Conservation (phyloP, 345 rosid species). For the Geranium brycei region DNA sequence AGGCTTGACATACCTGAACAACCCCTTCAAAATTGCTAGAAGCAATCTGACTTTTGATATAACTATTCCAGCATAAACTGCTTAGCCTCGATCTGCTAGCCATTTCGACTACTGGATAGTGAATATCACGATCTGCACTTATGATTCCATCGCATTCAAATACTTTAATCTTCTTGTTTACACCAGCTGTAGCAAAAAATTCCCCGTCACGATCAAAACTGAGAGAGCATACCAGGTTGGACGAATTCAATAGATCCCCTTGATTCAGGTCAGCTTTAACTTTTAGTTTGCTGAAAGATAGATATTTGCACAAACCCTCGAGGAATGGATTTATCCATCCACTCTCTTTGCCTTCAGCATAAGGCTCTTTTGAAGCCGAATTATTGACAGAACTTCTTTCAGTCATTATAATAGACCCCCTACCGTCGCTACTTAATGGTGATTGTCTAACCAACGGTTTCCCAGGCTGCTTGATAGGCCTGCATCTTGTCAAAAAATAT, state of each 20-base stretch:
- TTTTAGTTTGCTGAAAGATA: conserved; percentile 67
- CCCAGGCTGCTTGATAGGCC: conserved; percentile 41
- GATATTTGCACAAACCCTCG: conserved; percentile 84
- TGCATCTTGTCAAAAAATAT: conserved; percentile 65
- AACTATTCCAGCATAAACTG: conserved; percentile 82
- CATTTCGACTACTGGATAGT: conserved; percentile 91
- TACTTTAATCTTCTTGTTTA: conserved; percentile 86
- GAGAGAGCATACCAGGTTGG: conserved; percentile 80
- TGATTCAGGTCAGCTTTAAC: conserved; percentile 86
- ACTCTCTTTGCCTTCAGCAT: conserved; percentile 29
- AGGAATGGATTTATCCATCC: conserved; percentile 95
- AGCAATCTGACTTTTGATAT: conserved; percentile 84
- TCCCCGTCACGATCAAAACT: conserved; percentile 89
- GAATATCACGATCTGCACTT: conserved; percentile 57
- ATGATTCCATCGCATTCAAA: conserved; percentile 67
- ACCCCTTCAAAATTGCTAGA: conserved; percentile 98
- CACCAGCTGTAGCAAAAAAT: conserved; percentile 88
- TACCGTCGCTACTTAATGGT: conserved; percentile 58
- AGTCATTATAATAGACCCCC: conserved; percentile 50
- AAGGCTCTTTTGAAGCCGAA: conserved; percentile 33
- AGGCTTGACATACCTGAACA: conserved; percentile 54
- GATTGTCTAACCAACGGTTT: conserved; percentile 38
- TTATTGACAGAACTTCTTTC: conserved; percentile 73
- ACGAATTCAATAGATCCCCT: conserved; percentile 78
- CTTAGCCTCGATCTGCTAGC: conserved; percentile 71